phyloP scores from a whole-genome alignment of 2,329 filamentous ascomycete species.

The Myriangium duriaei region DNA sequence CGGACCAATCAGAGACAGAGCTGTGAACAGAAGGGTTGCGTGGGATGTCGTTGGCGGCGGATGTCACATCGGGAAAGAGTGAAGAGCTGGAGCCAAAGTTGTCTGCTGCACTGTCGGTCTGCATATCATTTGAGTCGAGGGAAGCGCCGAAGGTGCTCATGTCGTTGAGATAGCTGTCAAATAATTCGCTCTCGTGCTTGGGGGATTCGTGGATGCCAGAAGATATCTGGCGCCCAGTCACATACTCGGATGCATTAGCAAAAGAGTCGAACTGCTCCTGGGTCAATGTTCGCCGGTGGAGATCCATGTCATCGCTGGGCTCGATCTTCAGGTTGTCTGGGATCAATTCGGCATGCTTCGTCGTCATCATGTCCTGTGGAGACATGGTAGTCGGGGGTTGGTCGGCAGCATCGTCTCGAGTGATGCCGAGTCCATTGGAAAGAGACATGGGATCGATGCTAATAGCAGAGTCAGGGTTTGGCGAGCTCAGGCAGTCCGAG shows the following conservation, averaged over 20 bases:
- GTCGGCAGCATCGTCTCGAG: background rate
- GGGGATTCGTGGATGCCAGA: constrained; percentile 5
- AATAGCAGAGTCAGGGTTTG: constrained; percentile 14
- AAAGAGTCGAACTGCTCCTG: constrained; percentile 26
- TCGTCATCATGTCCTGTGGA: constrained; percentile 8
- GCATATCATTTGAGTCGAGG: constrained; percentile 8
- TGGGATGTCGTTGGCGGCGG: constrained; percentile 6
- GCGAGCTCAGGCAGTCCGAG: constrained; percentile 21
- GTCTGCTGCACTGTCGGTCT: constrained; percentile 1
- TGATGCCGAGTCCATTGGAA: constrained; percentile 11
- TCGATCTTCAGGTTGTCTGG: constrained; percentile 6
- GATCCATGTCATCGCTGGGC: constrained; percentile 14
- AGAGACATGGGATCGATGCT: constrained; percentile 11
- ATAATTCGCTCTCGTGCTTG: constrained; percentile 3
- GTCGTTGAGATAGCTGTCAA: constrained; percentile 4
- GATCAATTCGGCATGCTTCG: background rate
- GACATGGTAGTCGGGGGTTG: constrained; percentile 7
- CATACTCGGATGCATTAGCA: constrained; percentile 14
- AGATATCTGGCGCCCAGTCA: constrained; percentile 1
- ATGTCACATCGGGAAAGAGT: constrained; percentile 3
- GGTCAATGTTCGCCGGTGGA: constrained; percentile 24
- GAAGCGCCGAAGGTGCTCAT: constrained; percentile 2
- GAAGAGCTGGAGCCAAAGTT: constrained; percentile 6
- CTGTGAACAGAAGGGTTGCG: constrained; percentile 9
- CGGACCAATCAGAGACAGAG: constrained; percentile 11